A percentile compares a stretch with the other conserved stretches of the same genome.
Conservation (phyloP, 73 alveolate genomes). For the Tetrahymena borealis region DNA sequence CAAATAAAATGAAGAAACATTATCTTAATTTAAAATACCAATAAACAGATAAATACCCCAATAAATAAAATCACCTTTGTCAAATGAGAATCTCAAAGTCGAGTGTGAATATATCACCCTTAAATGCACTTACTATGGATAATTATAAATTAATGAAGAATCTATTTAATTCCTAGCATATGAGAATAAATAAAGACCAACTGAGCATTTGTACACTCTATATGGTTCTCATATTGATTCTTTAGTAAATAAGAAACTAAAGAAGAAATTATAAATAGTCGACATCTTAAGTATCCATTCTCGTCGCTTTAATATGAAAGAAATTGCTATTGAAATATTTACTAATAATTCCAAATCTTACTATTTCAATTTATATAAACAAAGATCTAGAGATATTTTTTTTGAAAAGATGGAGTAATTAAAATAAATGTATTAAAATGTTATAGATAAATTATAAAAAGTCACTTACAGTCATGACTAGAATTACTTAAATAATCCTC, state of each 20-base stretch:
- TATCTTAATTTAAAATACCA: background rate
- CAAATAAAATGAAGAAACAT: background rate
- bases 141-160: background rate
- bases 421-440: background rate
- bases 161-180: background rate
- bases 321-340: slow-evolving; percentile 53
- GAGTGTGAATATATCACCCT: background rate
- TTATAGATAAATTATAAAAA: background rate
- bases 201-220: slow-evolving; percentile 2
- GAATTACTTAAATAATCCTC: background rate
- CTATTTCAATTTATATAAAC: slow-evolving; percentile 25
- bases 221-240: slow-evolving; percentile 23
- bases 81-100: background rate
- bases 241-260: background rate
- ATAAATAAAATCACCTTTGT: no score
- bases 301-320: slow-evolving; percentile 42
- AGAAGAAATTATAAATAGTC: background rate
- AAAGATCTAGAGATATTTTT: slow-evolving; percentile 1
- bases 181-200: background rate
- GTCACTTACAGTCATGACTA: background rate
- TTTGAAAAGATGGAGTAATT: slow-evolving; percentile 2
- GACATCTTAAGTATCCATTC: slow-evolving; percentile 21
- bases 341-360: slow-evolving; percentile 24
- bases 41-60: background rate
- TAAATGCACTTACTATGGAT: background rate